Base-by-base conservation (phyloP, 2,329 filamentous ascomycete species). In the Ceratocystis alfenasii region DNA sequence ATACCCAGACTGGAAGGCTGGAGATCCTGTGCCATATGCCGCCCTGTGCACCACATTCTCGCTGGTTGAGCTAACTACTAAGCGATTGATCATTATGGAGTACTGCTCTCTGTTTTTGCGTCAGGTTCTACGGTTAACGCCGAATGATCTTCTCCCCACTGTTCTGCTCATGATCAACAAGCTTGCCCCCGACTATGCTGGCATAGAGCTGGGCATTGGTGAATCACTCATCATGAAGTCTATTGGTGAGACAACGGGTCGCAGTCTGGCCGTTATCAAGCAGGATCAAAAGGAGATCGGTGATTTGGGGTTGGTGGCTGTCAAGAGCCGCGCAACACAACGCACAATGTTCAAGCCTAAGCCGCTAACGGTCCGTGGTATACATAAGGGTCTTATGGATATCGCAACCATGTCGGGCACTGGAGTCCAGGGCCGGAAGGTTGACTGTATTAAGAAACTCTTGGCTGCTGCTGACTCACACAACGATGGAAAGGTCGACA, bases 221-320 rank as follows among this genome's bases (percentile, higher is more conserved):
- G 94, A 99, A 76, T 97, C 93, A 0, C 77, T 99, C 33, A 96
- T 99, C 72, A 97, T 97, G 92, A 99, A 97, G 75, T 90, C 94
- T 4, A 95, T 99, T 72, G 93, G 93, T 10, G 93, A 97, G 77
- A 88, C 87, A 36, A 99, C 94, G 0, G 94, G 94, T 8, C 86
- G 94, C 68, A 95, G 86, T 72, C 76, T 96, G 60, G 82, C 87
- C 46, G 86, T 96, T 64, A 96, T 99, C 79, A 97, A 96, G 77
- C 85, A 88, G 62, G 92, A 97, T 71, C 94, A 99, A 73, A 91
- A 94, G 72, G 91, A 96, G 71, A 96, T 97, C 75, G 94, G 94
- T 65, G 94, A 99, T 74, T 81, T 99, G 10, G 94, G 94, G 10
- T 79, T 97, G 44, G 93, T 99, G 1, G 94, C 94, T 55, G 90